Conservation (phyloP, 306 rosid species). For the Ormosia semicastrata region DNA sequence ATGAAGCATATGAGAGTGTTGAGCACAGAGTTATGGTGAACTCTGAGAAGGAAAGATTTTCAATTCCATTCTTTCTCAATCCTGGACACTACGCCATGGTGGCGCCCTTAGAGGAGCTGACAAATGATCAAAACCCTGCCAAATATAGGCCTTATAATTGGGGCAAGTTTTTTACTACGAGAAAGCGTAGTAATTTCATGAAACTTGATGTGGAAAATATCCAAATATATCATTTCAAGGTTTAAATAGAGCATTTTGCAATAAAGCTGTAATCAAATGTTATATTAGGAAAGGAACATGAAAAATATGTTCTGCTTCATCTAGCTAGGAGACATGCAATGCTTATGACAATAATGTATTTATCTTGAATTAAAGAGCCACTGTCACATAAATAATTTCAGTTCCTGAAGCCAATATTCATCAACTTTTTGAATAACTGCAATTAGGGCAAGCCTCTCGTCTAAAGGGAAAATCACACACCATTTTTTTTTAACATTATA, state of each 20-base stretch:
- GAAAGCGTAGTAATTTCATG: slow-evolving; percentile 49
- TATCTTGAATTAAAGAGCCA: background rate
- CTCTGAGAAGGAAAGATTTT: slow-evolving; percentile 38
- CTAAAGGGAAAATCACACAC: no score
- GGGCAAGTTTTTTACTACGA: slow-evolving; percentile 41
- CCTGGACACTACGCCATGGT: slow-evolving; percentile 43
- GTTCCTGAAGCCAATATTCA: background rate
- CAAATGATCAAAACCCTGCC: slow-evolving; percentile 35
- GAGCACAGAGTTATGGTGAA: slow-evolving; percentile 29
- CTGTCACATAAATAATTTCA: background rate
- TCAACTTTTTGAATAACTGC: background rate
- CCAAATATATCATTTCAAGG: slow-evolving; percentile 40
- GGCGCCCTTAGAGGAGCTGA: slow-evolving; percentile 37
- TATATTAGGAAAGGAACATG: no score
- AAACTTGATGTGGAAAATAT: slow-evolving; percentile 48
- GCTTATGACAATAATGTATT: no score
- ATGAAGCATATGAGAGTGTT: background rate
- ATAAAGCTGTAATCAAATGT: background rate
- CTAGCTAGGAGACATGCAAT: no score
- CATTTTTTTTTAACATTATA: no score
- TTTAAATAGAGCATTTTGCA: background rate
- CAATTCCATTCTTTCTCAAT: slow-evolving; percentile 30
- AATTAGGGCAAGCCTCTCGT: no score
- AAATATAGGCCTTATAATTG: slow-evolving; percentile 49
- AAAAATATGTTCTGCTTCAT: background rate